Conservation (phyloP, 2,329 filamentous ascomycete species). For the Phoma sp. region DNA sequence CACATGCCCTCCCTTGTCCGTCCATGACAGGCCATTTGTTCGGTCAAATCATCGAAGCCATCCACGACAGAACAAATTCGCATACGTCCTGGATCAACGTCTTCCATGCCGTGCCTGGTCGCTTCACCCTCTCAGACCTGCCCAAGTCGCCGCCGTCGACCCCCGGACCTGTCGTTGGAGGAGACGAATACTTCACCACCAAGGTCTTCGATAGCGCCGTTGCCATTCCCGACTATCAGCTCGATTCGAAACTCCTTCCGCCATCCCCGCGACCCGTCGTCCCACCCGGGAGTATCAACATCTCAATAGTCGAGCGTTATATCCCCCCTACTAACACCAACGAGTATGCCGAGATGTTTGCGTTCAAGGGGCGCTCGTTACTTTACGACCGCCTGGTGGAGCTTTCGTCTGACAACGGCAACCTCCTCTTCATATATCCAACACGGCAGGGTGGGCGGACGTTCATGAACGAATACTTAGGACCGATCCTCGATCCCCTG, state of each 20-base stretch:
- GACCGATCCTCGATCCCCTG: slow-evolving; percentile 66
- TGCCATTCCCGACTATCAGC: slow-evolving; percentile 64
- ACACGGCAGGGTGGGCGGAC: slow-evolving; percentile 63
- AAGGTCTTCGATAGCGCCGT: slow-evolving; percentile 69
- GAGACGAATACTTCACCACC: slow-evolving; percentile 67
- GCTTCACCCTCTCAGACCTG: slow-evolving; percentile 66
- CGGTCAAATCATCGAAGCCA: slow-evolving; percentile 59
- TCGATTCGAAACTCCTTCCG: slow-evolving; percentile 57
- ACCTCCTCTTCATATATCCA: slow-evolving; percentile 68
- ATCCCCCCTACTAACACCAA: slow-evolving; percentile 66
- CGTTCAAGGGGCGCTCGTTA: slow-evolving; percentile 58
- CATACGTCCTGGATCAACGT: slow-evolving; percentile 68
- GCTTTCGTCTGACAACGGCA: slow-evolving; percentile 62
- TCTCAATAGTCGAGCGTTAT: slow-evolving; percentile 69
- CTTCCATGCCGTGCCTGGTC: slow-evolving; percentile 67
- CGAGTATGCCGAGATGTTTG: slow-evolving; percentile 67
- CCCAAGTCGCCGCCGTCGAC: slow-evolving; percentile 69
- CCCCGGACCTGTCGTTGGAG: slow-evolving; percentile 57
- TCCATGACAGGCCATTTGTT: slow-evolving; percentile 59
- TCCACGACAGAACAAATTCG: slow-evolving; percentile 60
- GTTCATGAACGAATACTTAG: slow-evolving; percentile 66
- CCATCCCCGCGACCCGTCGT: slow-evolving; percentile 64
- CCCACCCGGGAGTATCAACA: slow-evolving; percentile 64
- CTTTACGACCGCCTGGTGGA: slow-evolving; percentile 67
- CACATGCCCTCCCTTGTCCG: slow-evolving; percentile 66